These are phyloP conservation scores for Monosporascus sp. DNA, from an alignment of 2,329 filamentous ascomycete species.

Conservation along the genomic window DNA sequence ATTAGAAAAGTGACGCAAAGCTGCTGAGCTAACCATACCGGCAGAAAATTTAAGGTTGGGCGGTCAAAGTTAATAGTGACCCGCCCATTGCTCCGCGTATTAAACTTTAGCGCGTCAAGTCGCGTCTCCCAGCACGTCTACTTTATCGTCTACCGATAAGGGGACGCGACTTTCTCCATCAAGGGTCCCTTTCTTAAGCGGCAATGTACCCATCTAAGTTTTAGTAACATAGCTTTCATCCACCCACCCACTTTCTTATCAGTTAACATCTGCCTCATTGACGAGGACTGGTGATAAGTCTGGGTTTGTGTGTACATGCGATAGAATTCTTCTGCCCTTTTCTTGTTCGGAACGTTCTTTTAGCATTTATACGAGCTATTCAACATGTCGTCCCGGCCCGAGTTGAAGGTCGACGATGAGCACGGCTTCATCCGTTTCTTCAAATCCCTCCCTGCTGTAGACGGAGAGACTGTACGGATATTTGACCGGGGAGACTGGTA, in stretches of 20 bases:
- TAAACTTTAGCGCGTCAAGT: conserved; percentile 2
- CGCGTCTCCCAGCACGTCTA: not conserved
- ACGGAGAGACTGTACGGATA: conserved; percentile 74
- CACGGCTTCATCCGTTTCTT: conserved; percentile 95
- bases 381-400: conserved; percentile 49
- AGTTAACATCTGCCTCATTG: not conserved
- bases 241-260: not conserved
- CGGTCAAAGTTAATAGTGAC: not conserved
- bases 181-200: no score
- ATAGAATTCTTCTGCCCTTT: no score
- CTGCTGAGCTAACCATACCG: not conserved
- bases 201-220: not conserved
- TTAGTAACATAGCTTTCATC: not conserved
- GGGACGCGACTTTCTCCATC: not conserved
- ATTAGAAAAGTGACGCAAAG: not conserved
- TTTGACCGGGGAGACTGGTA: conserved; percentile 96
- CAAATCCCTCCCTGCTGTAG: conserved; percentile 70
- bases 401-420: conserved; percentile 87
- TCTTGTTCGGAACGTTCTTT: no score
- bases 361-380: not conserved
- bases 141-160: not conserved
- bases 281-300: not conserved
- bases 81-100: not conserved
- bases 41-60: not conserved
- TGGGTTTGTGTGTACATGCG: no score